These are phyloP conservation scores for Suillus occidentalis DNA, from an alignment of 768 basidiomycete species.

Conservation along the genomic window DNA sequence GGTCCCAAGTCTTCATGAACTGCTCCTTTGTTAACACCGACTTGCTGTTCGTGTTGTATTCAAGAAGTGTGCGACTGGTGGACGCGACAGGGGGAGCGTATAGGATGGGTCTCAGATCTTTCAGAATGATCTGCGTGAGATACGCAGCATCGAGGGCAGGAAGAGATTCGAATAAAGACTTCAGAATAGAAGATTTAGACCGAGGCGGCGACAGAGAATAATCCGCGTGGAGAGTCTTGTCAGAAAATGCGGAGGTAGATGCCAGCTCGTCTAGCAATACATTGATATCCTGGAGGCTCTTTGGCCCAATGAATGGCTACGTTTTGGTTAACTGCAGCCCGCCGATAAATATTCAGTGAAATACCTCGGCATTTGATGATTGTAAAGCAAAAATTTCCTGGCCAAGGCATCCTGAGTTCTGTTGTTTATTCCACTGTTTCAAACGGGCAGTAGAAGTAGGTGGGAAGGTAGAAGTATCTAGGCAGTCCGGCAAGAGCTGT, in stretches of 20 bases:
- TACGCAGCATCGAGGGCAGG: slow-evolving; percentile 64
- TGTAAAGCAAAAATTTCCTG: slow-evolving; percentile 47
- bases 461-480: slow-evolving; percentile 39
- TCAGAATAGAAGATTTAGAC: slow-evolving; percentile 41
- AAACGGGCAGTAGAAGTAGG: slow-evolving; percentile 26
- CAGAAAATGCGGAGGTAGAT: slow-evolving; percentile 60
- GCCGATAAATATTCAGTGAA: not conserved
- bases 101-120: slow-evolving; percentile 79
- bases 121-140: slow-evolving; percentile 85
- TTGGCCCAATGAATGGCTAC: slow-evolving; percentile 23
- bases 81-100: slow-evolving; percentile 57
- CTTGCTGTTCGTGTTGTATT: slow-evolving; percentile 59
- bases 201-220: slow-evolving; percentile 34
- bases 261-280: slow-evolving; percentile 74
- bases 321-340: slow-evolving; percentile 9
- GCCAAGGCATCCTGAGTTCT: slow-evolving; percentile 68
- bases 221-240: slow-evolving; percentile 41
- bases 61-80: slow-evolving; percentile 48
- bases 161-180: slow-evolving; percentile 57
- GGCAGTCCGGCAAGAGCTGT: slow-evolving; percentile 47
- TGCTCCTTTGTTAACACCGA: slow-evolving; percentile 54
- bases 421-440: slow-evolving; percentile 41
- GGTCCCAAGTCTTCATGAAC: slow-evolving; percentile 77
- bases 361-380: slow-evolving; percentile 36
- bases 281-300: slow-evolving; percentile 54